Evolutionary conservation across 176 grass and related monocot species (phyloP).

Genomic region (Musa acuminata): DNA sequence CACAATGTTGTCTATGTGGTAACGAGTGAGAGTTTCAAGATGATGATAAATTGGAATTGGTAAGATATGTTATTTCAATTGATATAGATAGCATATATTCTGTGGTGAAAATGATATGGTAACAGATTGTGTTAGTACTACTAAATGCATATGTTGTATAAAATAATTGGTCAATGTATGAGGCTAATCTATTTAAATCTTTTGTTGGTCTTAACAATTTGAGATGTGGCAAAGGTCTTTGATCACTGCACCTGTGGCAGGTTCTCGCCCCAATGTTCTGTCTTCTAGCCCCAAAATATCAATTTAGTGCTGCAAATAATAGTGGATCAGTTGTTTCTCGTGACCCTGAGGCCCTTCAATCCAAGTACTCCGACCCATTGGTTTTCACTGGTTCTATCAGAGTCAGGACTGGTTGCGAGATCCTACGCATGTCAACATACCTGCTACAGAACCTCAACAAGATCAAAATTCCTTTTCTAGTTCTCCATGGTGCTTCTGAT

Average conservation of each 20-base stretch:
- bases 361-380: conserved; percentile 69
- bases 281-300: conserved; percentile 53
- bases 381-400: conserved; percentile 71
- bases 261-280: conserved; percentile 67
- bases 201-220: too few species aligned
- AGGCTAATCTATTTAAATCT: too few species aligned
- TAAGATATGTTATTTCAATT: too few species aligned
- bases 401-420: conserved; percentile 72
- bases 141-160: too few species aligned
- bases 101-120: too few species aligned
- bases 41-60: too few species aligned
- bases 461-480: conserved; percentile 61
- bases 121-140: too few species aligned
- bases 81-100: too few species aligned
- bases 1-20: too few species aligned
- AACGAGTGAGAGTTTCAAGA: too few species aligned
- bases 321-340: conserved; percentile 61
- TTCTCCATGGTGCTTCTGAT: conserved; percentile 69
- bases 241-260: conserved; percentile 12
- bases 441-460: conserved; percentile 48
- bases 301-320: conserved; percentile 46
- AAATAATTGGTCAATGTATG: too few species aligned
- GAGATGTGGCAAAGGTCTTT: too few species aligned
- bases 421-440: conserved; percentile 60
- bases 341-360: conserved; percentile 55